A percentile compares a stretch with the other conserved stretches of the same genome.
Evolutionary conservation across 108 stramenopile genomes (phyloP).

Genomic region (Epithemia pelagica): DNA sequence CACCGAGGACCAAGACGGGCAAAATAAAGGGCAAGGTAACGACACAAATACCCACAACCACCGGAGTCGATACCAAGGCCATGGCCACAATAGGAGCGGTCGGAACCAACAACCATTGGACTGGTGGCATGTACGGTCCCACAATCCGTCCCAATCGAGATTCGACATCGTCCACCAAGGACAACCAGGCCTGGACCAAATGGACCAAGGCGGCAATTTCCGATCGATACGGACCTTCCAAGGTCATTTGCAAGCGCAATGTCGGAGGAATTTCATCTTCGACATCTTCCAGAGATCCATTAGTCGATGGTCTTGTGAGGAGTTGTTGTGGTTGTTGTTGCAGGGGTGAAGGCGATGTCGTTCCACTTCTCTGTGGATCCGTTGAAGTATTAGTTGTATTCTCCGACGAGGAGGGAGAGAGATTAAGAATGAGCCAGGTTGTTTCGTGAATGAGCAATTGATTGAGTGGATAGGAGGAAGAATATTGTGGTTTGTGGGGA

Average conservation of each 20-base stretch:
- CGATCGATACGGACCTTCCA: constrained; percentile 66
- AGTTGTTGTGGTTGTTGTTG: constrained; percentile 6
- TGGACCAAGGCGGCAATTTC: constrained; percentile 60
- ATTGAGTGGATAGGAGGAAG: constrained; percentile 15
- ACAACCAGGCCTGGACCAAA: constrained; percentile 53
- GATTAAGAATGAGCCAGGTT: constrained; percentile 70
- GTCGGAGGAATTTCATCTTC: constrained; percentile 46
- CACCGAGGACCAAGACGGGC: constrained; percentile 34
- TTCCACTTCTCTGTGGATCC: neutral
- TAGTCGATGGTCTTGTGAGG: neutral
- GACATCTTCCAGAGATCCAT: neutral
- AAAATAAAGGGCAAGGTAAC: constrained; percentile 72
- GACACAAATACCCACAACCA: constrained; percentile 43
- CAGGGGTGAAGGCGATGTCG: constrained; percentile 3
- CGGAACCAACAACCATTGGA: constrained; percentile 46
- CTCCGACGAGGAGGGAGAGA: constrained; percentile 11
- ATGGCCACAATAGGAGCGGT: constrained; percentile 49
- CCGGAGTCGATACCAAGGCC: constrained; percentile 39
- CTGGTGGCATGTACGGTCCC: constrained; percentile 2
- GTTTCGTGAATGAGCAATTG: constrained; percentile 49
- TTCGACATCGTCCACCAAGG: constrained; percentile 44
- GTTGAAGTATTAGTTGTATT: constrained; percentile 1
- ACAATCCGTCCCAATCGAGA: neutral
- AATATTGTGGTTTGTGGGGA: constrained; percentile 6
- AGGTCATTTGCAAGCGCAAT: constrained; percentile 54